Percentiles rank a stretch among this genome's conserved stretches.
Conservation (phyloP, 768 basidiomycete species). For the Melanogaster broomeanus region DNA sequence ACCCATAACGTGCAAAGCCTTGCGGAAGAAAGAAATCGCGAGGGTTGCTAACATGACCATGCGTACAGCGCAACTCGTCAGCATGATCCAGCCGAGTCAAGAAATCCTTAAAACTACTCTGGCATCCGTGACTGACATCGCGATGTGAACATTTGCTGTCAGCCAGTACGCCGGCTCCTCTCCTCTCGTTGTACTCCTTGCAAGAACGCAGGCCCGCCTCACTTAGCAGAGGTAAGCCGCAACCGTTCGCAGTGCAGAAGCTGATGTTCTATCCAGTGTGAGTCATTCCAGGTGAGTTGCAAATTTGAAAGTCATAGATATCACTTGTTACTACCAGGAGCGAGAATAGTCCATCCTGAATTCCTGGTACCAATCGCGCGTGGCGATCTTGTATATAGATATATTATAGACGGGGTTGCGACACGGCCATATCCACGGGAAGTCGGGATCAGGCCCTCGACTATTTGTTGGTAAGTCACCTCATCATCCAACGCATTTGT, state of each 20-base stretch:
- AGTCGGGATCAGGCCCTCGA: background rate
- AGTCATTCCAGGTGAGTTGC: too few relatives aligned
- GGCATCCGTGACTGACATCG: background rate
- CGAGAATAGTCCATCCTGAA: too few relatives aligned
- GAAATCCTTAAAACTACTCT: background rate
- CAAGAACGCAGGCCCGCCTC: background rate
- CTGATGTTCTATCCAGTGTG: too few relatives aligned
- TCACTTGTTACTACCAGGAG: too few relatives aligned
- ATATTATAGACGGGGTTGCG: too few relatives aligned
- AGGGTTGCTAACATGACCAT: background rate
- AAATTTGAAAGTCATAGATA: too few relatives aligned
- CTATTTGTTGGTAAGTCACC: constrained; percentile 1
- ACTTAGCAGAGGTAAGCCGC: background rate
- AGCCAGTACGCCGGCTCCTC: constrained; percentile 17
- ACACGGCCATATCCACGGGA: too few relatives aligned
- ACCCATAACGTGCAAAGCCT: too few relatives aligned
- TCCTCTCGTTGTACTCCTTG: constrained; percentile 10
- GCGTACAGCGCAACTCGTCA: background rate
- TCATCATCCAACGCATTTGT: constrained; percentile 1
- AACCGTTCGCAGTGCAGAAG: background rate
- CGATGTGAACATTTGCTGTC: constrained; percentile 11
- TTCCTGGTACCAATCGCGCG: too few relatives aligned
- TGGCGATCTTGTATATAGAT: too few relatives aligned
- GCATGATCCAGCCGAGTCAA: background rate
- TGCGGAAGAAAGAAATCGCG: too few relatives aligned